Conservation (phyloP, 345 rosid genomes). For the Psidium guajava region DNA sequence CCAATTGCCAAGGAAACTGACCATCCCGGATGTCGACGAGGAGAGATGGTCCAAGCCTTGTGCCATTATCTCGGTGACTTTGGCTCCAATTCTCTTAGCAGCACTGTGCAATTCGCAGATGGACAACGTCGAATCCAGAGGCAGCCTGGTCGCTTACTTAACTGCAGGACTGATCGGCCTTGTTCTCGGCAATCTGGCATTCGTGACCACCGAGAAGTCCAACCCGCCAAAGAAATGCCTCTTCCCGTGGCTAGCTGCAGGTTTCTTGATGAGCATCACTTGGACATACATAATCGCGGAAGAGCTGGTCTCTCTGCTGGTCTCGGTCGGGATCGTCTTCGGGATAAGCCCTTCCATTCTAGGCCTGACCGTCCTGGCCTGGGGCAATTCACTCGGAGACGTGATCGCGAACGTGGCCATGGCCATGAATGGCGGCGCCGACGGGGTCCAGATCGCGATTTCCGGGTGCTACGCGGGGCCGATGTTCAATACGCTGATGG, state of each 20-base stretch:
- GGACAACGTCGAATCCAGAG: constrained; percentile 15
- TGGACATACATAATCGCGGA: constrained; percentile 87
- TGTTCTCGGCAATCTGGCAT: constrained; percentile 51
- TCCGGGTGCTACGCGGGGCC: constrained; percentile 96
- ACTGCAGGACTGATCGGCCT: constrained; percentile 42
- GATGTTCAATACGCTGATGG: constrained; percentile 72
- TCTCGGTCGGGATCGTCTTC: constrained; percentile 49
- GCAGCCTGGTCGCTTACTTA: constrained; percentile 31
- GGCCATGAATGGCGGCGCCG: constrained; percentile 67
- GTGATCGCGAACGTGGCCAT: constrained; percentile 67
- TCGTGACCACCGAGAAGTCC: constrained; percentile 32
- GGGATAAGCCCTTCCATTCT: constrained; percentile 76
- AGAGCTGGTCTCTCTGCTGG: constrained; percentile 65
- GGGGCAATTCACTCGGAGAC: constrained; percentile 97
- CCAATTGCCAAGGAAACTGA: constrained; percentile 66
- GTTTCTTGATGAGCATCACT: constrained; percentile 76
- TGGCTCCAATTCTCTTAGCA: constrained; percentile 67
- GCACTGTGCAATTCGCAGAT: constrained; percentile 35
- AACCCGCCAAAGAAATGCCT: constrained; percentile 60
- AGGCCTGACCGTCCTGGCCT: constrained; percentile 83
- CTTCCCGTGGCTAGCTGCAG: constrained; percentile 66
- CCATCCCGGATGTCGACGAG: constrained; percentile 67
- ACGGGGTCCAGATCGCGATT: constrained; percentile 77
- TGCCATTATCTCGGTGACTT: constrained; percentile 51
- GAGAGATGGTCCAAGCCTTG: constrained; percentile 69